Evolutionary conservation across 768 basidiomycete species (phyloP).

Genomic region (Paxillus rubicundulus): DNA sequence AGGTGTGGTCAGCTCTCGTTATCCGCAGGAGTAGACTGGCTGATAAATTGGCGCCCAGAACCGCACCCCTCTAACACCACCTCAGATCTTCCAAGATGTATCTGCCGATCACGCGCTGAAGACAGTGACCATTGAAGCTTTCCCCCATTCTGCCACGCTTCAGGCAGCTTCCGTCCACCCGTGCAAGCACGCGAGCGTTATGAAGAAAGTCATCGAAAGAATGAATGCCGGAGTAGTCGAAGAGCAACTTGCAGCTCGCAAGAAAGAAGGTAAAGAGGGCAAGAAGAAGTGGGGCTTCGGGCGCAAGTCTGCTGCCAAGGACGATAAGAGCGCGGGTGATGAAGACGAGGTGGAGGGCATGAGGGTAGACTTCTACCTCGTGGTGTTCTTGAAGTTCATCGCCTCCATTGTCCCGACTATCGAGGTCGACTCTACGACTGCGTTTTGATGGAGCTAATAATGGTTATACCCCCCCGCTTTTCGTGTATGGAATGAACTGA

Average conservation of each 20-base stretch:
- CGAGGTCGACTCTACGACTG: slow-evolving; percentile 91
- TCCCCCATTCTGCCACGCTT: slow-evolving; percentile 87
- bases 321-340: slow-evolving; percentile 40
- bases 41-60: slow-evolving; percentile 49
- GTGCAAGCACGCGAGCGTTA: slow-evolving; percentile 97
- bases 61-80: slow-evolving; percentile 79
- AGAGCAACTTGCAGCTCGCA: slow-evolving; percentile 72
- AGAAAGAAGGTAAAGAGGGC: slow-evolving; percentile 41
- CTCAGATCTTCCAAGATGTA: slow-evolving; percentile 96
- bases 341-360: slow-evolving; percentile 81
- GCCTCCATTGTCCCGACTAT: slow-evolving; percentile 98
- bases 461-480: background rate
- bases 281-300: slow-evolving; percentile 88
- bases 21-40: background rate
- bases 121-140: slow-evolving; percentile 97
- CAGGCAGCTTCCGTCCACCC: slow-evolving; percentile 95
- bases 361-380: slow-evolving; percentile 94
- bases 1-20: slow-evolving; percentile 49
- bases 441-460: slow-evolving; percentile 42
- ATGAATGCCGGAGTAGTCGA: slow-evolving; percentile 91
- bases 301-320: slow-evolving; percentile 60
- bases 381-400: slow-evolving; percentile 93
- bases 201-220: slow-evolving; percentile 99
- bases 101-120: slow-evolving; percentile 97
- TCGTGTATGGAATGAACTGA: slow-evolving; percentile 4